A percentile compares a stretch with the other conserved stretches of the same genome.
Conservation (phyloP, 176 grass and related monocot genomes). For the Otatea glauca region DNA sequence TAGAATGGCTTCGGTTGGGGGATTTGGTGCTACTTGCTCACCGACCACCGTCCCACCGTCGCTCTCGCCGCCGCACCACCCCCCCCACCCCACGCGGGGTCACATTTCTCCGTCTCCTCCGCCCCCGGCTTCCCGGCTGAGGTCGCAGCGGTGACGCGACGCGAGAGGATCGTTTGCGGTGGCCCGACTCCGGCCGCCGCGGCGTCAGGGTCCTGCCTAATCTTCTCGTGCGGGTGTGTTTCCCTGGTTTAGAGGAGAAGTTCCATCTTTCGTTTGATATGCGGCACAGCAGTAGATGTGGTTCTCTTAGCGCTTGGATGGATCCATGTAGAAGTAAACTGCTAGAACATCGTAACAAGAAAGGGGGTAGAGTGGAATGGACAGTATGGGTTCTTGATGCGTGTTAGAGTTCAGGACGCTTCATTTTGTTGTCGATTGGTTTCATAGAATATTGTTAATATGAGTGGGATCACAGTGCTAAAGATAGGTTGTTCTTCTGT, state of each 20-base stretch:
- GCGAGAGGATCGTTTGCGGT: not conserved
- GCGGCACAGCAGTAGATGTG: not conserved
- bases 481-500: not conserved
- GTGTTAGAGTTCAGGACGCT: not conserved
- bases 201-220: no score
- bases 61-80: no score
- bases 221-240: not conserved
- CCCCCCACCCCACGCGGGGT: not conserved
- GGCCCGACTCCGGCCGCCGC: not conserved
- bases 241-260: not conserved
- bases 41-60: no score
- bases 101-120: not conserved
- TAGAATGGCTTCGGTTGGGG: no score
- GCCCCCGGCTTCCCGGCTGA: not conserved
- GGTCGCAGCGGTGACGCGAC: not conserved
- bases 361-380: not conserved
- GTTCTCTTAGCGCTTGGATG: not conserved
- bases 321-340: not conserved
- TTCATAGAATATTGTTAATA: not conserved
- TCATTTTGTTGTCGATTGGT: not conserved
- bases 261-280: not conserved
- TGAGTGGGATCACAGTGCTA: not conserved
- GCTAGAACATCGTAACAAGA: not conserved
- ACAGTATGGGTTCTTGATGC: not conserved
- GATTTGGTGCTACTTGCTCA: no score